Base-by-base conservation (phyloP, 495 filamentous ascomycete genomes). In the Penicillium atrosanguineum region DNA sequence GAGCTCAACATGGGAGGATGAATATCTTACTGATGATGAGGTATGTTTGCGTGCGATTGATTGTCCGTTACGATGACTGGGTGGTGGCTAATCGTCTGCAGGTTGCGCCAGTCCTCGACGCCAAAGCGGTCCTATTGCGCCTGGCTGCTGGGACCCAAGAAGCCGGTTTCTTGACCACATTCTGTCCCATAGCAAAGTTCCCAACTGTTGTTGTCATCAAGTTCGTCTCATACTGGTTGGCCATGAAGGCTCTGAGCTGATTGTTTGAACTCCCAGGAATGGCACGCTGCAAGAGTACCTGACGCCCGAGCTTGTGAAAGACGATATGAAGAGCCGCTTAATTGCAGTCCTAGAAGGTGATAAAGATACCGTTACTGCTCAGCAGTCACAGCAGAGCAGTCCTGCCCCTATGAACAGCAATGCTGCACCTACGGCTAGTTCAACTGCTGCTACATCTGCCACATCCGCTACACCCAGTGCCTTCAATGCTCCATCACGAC, bases 141-240 rank as follows among this genome's bases (percentile, higher is more conserved):
- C 76, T 97, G 12, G 68, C 71, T 20, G 81, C 84, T 18, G 87
- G 83, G 11, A 90, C 85, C 14, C 77, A 84, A 50, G 93, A 96
- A 71, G 90, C 90, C 14, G 82, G 81, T 3, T 94, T 87, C 58
- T 74, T 97, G 6, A 78, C 86, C 5, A 88, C 89, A 4, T 86
- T 96, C 62, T 95, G 87, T 60, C 88, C 89, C 0, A 69, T 96
- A 7, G 74, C 80, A 2, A 82, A 80, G 46, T 84, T 84, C 41
- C 94, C 93, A 0, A 84, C 88, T 6, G 67, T 95, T 1, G 78
- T 96, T 11, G 69, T 95, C 6, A 91, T 97, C 51, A 78, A 80
- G 87, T 89, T 69, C 23, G 84, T 66, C 15, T 19, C 6, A n/a
- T 28, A 28, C 19, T 20, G 0, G 19, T 7, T n/a, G 8, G 31